Percentiles rank a stretch among this genome's conserved stretches.
These are phyloP conservation scores for Daldinia vernicosa DNA, from an alignment of 495 filamentous ascomycete genomes.

Conservation along the genomic window DNA sequence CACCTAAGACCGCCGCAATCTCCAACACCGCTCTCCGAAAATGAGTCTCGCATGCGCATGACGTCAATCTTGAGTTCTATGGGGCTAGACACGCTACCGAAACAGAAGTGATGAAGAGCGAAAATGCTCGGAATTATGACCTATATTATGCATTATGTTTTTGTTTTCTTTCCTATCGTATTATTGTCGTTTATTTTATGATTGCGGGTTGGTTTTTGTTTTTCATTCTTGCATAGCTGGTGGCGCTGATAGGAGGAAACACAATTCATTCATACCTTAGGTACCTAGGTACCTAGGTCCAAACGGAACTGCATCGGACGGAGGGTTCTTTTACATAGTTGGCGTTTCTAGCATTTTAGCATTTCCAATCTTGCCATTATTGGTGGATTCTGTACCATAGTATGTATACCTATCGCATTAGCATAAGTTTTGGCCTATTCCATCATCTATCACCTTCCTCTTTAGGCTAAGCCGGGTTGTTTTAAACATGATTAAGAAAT, in stretches of 20 bases:
- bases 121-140: neutral
- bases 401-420: neutral
- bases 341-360: neutral
- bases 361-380: neutral
- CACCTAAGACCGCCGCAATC: slow-evolving; percentile 33
- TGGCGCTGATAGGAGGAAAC: neutral
- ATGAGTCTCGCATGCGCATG: slow-evolving; percentile 44
- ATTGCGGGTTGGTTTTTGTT: neutral
- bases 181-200: neutral
- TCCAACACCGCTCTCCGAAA: slow-evolving; percentile 40
- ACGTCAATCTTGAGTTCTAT: slow-evolving; percentile 33
- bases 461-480: slow-evolving; percentile 14
- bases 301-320: slow-evolving; percentile 4
- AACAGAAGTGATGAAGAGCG: slow-evolving; percentile 12
- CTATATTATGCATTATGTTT: neutral
- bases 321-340: neutral
- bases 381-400: neutral
- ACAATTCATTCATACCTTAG: neutral
- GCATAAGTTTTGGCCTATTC: too few species aligned
- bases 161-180: neutral
- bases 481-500: neutral
- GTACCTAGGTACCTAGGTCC: too few species aligned
- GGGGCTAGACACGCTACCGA: slow-evolving; percentile 9
- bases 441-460: slow-evolving; percentile 21
- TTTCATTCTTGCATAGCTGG: slow-evolving; percentile 11